Percentiles rank a stretch among this genome's conserved stretches.
Conservation (phyloP, 1,284 basidiomycete species). For the Sphagnurus paluster region DNA sequence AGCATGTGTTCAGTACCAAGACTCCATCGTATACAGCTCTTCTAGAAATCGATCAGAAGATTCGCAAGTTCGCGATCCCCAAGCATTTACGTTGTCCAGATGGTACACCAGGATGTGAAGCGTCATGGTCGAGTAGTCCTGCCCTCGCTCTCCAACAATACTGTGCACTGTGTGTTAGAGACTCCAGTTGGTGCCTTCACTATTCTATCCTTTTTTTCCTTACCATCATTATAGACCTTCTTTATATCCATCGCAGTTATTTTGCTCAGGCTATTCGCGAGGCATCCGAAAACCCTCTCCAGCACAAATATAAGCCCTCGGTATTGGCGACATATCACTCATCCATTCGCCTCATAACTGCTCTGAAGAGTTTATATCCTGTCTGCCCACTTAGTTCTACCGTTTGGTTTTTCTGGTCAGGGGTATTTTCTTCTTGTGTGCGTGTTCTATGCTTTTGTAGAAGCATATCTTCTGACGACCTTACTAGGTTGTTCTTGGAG, state of each 20-base stretch:
- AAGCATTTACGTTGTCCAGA: constrained; percentile 39
- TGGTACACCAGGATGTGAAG: constrained; percentile 27
- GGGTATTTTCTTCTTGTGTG: constrained; percentile 50
- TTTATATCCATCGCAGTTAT: constrained; percentile 54
- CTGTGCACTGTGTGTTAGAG: constrained; percentile 37
- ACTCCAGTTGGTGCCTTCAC: constrained; percentile 40
- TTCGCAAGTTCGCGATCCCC: constrained; percentile 46
- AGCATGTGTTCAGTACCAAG: constrained; percentile 41
- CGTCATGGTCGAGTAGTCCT: constrained; percentile 41
- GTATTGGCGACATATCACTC: constrained; percentile 46
- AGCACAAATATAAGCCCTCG: constrained; percentile 46
- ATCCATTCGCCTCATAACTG: constrained; percentile 41
- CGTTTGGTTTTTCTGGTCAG: constrained; percentile 56
- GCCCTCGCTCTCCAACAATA: constrained; percentile 46
- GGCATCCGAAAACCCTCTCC: constrained; percentile 39
- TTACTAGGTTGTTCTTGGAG: constrained; percentile 45
- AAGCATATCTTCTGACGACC: background rate
- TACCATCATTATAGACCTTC: constrained; percentile 35
- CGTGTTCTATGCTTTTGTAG: background rate
- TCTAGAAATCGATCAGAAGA: constrained; percentile 46
- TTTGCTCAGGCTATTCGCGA: constrained; percentile 48
- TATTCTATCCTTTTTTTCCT: background rate
- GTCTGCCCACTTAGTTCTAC: constrained; percentile 36
- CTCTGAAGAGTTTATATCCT: constrained; percentile 37
- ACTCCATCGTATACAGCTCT: constrained; percentile 39